Evolutionary conservation across 179 eudicot genomes (phyloP).

Genomic region (Beta macrorhiza): DNA sequence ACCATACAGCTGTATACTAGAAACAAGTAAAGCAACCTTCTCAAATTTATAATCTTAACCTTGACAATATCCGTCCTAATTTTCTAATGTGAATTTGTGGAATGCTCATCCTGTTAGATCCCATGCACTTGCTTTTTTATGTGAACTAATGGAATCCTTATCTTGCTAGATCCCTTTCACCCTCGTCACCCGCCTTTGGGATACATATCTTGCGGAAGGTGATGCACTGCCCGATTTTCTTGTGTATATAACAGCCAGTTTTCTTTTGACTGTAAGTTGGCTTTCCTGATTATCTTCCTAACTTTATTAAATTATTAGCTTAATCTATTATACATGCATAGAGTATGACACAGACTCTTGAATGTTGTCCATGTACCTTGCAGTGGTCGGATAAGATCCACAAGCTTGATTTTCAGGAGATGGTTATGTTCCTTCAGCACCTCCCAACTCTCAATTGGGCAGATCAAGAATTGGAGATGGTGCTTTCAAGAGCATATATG

Average conservation of each 20-base stretch:
- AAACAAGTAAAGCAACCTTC: not conserved
- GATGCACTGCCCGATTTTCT: constrained; percentile 90
- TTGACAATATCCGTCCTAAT: not conserved
- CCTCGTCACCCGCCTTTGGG: constrained; percentile 96
- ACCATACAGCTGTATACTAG: not conserved
- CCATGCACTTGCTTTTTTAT: constrained; percentile 36
- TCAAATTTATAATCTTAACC: not conserved
- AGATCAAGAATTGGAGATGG: constrained; percentile 82
- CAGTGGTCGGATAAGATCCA: constrained; percentile 92
- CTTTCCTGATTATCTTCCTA: constrained; percentile 8
- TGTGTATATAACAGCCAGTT: constrained; percentile 90
- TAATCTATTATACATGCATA: not conserved
- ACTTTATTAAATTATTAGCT: not conserved
- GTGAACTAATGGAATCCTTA: constrained; percentile 16
- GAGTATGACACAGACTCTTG: not conserved
- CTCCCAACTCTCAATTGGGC: constrained; percentile 84
- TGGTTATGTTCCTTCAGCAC: constrained; percentile 98
- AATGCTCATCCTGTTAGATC: constrained; percentile 39
- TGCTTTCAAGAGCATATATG: constrained; percentile 92
- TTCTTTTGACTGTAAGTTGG: constrained; percentile 74
- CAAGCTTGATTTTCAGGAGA: constrained; percentile 92
- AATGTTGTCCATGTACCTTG: not conserved
- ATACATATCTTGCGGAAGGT: constrained; percentile 98
- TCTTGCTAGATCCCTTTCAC: constrained; percentile 69
- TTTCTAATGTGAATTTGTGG: constrained; percentile 16